These are phyloP conservation scores for Hypoxylon perforatum DNA, from an alignment of 495 filamentous ascomycete species.

Conservation along the genomic window DNA sequence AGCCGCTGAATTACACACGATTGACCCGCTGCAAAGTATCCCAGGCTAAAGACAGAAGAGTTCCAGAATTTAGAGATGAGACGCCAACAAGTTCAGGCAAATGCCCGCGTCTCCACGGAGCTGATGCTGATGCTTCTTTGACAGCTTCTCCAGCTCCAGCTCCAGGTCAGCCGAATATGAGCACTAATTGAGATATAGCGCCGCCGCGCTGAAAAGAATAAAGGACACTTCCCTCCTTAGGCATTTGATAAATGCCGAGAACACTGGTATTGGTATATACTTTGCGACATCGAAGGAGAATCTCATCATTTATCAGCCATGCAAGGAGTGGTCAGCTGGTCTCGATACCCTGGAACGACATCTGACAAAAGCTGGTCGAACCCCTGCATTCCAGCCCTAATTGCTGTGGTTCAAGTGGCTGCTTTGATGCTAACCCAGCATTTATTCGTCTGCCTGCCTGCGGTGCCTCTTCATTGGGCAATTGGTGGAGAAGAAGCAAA, in stretches of 20 bases:
- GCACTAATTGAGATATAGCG: conserved; percentile 4
- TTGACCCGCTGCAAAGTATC: conserved; percentile 20
- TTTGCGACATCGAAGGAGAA: conserved; percentile 23
- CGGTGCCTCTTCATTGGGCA: conserved; percentile 25
- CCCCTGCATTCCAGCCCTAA: conserved; percentile 45
- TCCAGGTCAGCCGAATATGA: not conserved
- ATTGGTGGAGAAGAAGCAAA: conserved; percentile 29
- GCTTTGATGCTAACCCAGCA: conserved; percentile 22
- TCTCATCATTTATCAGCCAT: conserved; percentile 33
- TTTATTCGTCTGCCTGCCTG: conserved; percentile 28
- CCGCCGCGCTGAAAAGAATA: conserved; percentile 20
- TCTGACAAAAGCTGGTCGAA: conserved; percentile 40
- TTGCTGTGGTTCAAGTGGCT: conserved; percentile 25
- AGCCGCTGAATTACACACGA: conserved; percentile 9
- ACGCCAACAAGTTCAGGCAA: conserved; percentile 15
- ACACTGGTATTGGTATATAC: conserved; percentile 12
- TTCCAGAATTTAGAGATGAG: conserved; percentile 30
- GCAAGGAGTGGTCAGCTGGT: conserved; percentile 40
- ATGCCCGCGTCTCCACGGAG: conserved; percentile 16
- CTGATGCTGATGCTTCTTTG: conserved; percentile 23
- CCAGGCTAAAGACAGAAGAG: conserved; percentile 27
- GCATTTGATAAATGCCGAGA: conserved; percentile 34
- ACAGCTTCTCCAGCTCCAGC: too few relatives aligned
- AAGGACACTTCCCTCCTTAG: conserved; percentile 5
- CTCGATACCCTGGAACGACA: conserved; percentile 40